Evolutionary conservation across 768 basidiomycete genomes (phyloP).

Genomic region (Podaxis carcinomalis): DNA sequence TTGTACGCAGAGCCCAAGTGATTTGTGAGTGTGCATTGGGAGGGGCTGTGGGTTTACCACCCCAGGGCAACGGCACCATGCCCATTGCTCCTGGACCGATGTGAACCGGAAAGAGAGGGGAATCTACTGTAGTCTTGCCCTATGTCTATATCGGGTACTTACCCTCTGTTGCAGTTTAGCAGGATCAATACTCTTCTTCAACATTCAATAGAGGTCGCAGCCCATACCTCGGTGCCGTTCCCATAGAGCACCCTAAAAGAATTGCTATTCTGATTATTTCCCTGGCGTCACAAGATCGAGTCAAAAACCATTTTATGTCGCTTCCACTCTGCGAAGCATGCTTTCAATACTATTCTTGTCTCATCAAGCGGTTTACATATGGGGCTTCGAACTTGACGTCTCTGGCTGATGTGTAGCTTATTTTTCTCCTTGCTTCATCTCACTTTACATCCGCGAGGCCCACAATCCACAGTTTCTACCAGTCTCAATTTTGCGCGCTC

Average conservation of each 20-base stretch:
- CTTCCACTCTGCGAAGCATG: background rate
- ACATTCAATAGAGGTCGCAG: background rate
- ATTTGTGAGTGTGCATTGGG: constrained; percentile 80
- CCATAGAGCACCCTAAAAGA: background rate
- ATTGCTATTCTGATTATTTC: background rate
- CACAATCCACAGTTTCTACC: no score
- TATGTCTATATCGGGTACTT: background rate
- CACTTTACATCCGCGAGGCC: no score
- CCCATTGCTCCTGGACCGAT: background rate
- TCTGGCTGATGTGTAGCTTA: no score
- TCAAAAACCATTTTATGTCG: background rate
- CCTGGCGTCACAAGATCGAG: background rate
- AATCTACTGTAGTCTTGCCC: background rate
- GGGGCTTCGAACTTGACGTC: no score
- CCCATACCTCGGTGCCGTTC: background rate
- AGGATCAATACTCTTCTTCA: background rate
- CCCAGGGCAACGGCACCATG: background rate
- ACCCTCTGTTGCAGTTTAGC: background rate
- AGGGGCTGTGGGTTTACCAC: constrained; percentile 21
- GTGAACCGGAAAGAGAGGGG: background rate
- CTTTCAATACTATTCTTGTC: no score
- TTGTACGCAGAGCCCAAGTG: constrained; percentile 81
- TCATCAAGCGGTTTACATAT: no score
- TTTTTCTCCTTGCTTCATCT: no score
- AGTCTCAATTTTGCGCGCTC: background rate